Evolutionary conservation across 1,284 basidiomycete species (phyloP), one percentile per base, ranked within the genome.

Genomic region (Naganishia sp.): DNA sequence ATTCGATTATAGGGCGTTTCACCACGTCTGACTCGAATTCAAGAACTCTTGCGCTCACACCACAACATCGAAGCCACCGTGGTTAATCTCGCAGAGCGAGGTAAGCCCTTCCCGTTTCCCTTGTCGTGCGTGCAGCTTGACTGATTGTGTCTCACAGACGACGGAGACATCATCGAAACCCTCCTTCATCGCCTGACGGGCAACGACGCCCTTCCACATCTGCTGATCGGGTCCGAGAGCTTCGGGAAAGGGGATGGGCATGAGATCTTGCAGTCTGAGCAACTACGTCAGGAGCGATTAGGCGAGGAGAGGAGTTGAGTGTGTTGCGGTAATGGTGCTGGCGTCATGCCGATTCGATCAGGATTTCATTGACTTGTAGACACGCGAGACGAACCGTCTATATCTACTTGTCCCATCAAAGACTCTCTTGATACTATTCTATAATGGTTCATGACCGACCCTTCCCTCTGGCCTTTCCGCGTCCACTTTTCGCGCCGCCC

Each of bases 131-230:
- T 15, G 23, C 23, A 31, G 13, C 11, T 28, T 49, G 9, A 39
- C 13, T 9, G 18, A 25, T 49, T 23, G 7, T 49, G 10, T 7
- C 18, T 31, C 11, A 42, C 17, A 61, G 57, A n/a, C 18, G 57
- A 61, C 28, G 57, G 46, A 11, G n/a, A 32, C 3, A 51, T 61
- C 31, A 61, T 61, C 47, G 57, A 49, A 28, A 39, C 57, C n/a
- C 35, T 61, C 32, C 57, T 61, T 9, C 32, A 31, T 9, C 47
- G 57, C 11, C 39, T 61, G 15, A 61, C 57, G 23, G 57, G 57
- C 18, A 25, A 35, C 35, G 35, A 61, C 21, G 49, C 46, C 21
- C 23, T 61, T 25, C 57, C 57, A 6, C 47, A 61, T 32, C 21
- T 50, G 17, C 31, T 61, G 57, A 47, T 61, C 21, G 47, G 47